Evolutionary conservation across 257 asterid species (phyloP), one percentile per base, ranked within the genome.

Genomic region (Leptodermis oblonga): DNA sequence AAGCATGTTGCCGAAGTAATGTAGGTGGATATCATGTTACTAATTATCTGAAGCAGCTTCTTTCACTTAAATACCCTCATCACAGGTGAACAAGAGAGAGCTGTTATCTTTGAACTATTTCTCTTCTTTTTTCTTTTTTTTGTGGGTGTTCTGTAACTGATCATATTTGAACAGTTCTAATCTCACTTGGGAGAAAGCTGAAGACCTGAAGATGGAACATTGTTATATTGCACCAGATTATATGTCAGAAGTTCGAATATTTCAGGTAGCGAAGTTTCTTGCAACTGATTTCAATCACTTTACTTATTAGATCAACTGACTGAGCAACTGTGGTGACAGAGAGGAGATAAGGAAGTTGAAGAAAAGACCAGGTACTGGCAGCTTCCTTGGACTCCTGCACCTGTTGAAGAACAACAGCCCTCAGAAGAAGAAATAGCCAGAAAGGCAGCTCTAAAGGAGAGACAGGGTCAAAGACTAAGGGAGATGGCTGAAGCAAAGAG

Each of bases 401-500:
- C 91, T 43, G 83, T 76, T 46, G 99, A 94, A 67, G 99, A 90
- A 73, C 90, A 90, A 73, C 90, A 82, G 62, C 99, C 97, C 42
- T 94, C 97, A 17, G 99, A 89, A 86, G 99, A 90, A 84, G 99
- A 94, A 83, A 64, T 94, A 79, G 97, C 97, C 70, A 83, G 99
- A 81, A 94, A 94, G 89, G 97, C 99, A 31, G 99, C 97, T 71
- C 67, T 88, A 43, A 94, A 78, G 78, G 99, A 94, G 87, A 94
- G 86, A 88, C 99, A 94, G 82, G 90, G 96, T 78, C 99, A 94
- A 84, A 89, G 99, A 70, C 75, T 94, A 62, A 82, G 97, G 80
- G 99, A 94, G 68, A 91, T 94, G 97, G 97, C 99, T 77, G 99
- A 91, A 86, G 96, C 96, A 39, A 94, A 94, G 88, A 86, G 90